These are phyloP conservation scores for Magnaporthales sp. DNA, from an alignment of 2,329 filamentous ascomycete genomes.

Conservation along the genomic window DNA sequence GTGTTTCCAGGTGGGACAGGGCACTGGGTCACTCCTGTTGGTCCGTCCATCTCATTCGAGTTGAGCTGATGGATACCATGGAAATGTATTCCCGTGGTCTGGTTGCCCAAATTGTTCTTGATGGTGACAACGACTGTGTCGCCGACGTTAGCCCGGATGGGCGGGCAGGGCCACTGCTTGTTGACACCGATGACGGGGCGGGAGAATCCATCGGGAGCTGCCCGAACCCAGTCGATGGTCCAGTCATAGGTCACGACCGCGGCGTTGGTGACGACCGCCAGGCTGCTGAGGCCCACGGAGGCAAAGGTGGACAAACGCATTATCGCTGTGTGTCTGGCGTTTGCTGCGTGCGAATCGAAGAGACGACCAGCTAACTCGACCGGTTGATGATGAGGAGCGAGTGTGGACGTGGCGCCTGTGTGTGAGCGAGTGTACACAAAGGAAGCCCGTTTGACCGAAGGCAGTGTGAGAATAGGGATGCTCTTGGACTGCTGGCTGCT, in stretches of 20 bases:
- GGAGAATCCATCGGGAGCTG: constrained; percentile 25
- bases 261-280: constrained; percentile 17
- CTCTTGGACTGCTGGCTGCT: background rate
- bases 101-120: constrained; percentile 41
- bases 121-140: constrained; percentile 41
- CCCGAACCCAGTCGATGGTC: constrained; percentile 30
- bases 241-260: constrained; percentile 27
- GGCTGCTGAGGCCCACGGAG: constrained; percentile 8
- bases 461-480: background rate
- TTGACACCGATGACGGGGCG: constrained; percentile 45
- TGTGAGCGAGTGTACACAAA: constrained; percentile 5
- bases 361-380: background rate
- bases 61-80: constrained; percentile 50
- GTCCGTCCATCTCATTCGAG: constrained; percentile 51
- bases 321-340: background rate
- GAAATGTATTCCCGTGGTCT: constrained; percentile 44
- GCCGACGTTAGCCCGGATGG: constrained; percentile 40
- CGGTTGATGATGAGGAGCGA: background rate
- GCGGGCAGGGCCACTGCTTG: constrained; percentile 51
- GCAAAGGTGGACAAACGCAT: constrained; percentile 7
- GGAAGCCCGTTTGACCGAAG: background rate
- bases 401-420: background rate
- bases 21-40: constrained; percentile 44
- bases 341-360: background rate
- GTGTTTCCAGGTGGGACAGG: constrained; percentile 40